These are phyloP conservation scores for Cymbopogon citratus DNA, from an alignment of 176 grass and related monocot genomes.

Conservation along the genomic window DNA sequence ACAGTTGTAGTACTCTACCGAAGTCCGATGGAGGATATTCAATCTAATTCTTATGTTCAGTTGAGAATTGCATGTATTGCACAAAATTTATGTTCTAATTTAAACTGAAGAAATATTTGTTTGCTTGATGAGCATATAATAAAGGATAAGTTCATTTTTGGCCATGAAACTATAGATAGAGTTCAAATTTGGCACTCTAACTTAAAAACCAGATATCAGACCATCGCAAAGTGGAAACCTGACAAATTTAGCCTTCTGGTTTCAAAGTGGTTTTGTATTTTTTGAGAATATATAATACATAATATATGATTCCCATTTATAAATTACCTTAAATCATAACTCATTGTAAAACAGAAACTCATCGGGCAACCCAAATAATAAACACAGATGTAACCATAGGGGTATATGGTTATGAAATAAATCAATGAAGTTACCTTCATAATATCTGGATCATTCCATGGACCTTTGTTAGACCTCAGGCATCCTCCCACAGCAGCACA, in stretches of 20 bases:
- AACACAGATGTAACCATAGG: not conserved
- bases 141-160: not conserved
- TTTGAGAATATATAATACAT: not conserved
- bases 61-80: not conserved
- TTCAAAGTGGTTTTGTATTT: not conserved
- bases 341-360: not conserved
- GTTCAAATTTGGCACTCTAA: too few relatives aligned
- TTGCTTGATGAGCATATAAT: not conserved
- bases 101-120: not conserved
- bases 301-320: not conserved
- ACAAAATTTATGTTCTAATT: not conserved
- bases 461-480: constrained; percentile 86
- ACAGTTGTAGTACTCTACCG: too few relatives aligned
- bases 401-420: not conserved
- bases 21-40: not conserved
- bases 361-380: not conserved
- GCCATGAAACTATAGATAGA: too few relatives aligned
- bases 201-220: not conserved
- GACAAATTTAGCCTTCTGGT: not conserved
- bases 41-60: not conserved
- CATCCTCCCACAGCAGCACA: constrained; percentile 69
- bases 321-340: not conserved
- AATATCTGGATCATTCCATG: constrained; percentile 83
- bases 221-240: not conserved
- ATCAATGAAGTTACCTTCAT: constrained; percentile 60